Conservation (phyloP, 768 basidiomycete genomes). For the Chalciporus piperatus region DNA sequence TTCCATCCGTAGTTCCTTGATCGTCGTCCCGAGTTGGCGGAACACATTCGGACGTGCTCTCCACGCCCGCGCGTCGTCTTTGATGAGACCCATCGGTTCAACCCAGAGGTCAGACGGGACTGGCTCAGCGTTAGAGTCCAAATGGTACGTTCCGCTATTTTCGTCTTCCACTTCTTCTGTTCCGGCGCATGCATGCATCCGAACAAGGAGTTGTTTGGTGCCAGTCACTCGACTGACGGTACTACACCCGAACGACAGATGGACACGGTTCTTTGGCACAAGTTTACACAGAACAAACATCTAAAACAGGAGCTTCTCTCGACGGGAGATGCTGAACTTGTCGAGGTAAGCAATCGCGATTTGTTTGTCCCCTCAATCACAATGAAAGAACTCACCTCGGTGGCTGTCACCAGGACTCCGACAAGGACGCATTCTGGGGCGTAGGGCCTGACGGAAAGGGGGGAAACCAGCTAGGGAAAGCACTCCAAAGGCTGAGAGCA, state of each 20-base stretch:
- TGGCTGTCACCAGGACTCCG: conserved; percentile 20
- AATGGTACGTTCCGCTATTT: conserved; percentile 22
- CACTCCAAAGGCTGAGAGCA: conserved; percentile 37
- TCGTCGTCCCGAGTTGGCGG: conserved; percentile 33
- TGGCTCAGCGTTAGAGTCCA: conserved; percentile 33
- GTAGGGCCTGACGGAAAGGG: conserved; percentile 37
- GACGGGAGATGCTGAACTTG: conserved; percentile 37
- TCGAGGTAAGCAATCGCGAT: conserved; percentile 34
- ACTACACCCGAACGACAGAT: conserved; percentile 24
- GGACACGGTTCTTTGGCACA: conserved; percentile 38
- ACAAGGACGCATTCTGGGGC: conserved; percentile 43
- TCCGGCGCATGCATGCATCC: conserved; percentile 18
- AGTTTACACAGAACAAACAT: conserved; percentile 40
- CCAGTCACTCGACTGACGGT: background rate
- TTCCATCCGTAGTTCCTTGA: conserved; percentile 29
- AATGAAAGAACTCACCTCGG: conserved; percentile 15
- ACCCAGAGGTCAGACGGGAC: conserved; percentile 35
- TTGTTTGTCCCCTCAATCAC: background rate
- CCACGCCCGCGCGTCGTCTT: conserved; percentile 32
- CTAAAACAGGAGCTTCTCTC: conserved; percentile 35
- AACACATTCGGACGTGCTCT: conserved; percentile 35
- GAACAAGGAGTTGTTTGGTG: conserved; percentile 8
- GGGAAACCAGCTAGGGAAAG: conserved; percentile 41
- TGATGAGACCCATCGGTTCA: conserved; percentile 35
- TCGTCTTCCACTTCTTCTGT: background rate